Conservation (phyloP, 2,329 filamentous ascomycete species). For the Ampelomyces quisqualis region DNA sequence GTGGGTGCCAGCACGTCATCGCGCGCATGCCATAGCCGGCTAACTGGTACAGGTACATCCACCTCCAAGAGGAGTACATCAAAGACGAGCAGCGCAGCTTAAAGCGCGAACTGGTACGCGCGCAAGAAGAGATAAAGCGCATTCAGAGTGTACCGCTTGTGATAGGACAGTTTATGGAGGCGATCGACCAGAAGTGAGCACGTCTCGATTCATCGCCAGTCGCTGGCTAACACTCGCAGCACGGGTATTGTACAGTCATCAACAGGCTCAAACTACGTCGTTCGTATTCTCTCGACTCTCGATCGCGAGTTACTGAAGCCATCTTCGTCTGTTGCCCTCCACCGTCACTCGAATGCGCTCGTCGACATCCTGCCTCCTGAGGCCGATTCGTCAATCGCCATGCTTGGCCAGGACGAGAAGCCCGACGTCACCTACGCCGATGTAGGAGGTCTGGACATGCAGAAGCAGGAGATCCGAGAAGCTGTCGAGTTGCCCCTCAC, state of each 20-base stretch:
- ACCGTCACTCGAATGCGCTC: constrained; percentile 96
- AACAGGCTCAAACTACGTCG: constrained; percentile 97
- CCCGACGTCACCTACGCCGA: constrained; percentile 97
- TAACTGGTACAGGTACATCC: constrained; percentile 69
- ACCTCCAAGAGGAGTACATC: constrained; percentile 99
- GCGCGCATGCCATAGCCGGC: constrained; percentile 15
- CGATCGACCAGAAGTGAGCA: constrained; percentile 94
- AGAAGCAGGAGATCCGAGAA: constrained; percentile 98
- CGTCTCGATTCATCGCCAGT: constrained; percentile 1
- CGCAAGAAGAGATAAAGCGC: constrained; percentile 98
- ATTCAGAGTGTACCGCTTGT: constrained; percentile 98
- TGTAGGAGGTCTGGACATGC: constrained; percentile 97
- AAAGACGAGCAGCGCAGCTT: constrained; percentile 99
- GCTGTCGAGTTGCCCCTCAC: constrained; percentile 95
- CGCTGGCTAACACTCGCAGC: constrained; percentile 51
- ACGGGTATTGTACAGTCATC: constrained; percentile 98
- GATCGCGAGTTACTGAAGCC: constrained; percentile 98
- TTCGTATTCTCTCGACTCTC: constrained; percentile 95
- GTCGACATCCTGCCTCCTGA: constrained; percentile 99
- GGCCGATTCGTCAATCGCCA: constrained; percentile 97
- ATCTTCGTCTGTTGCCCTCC: constrained; percentile 93
- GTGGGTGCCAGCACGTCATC: constrained; percentile 53
- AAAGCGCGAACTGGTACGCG: constrained; percentile 94
- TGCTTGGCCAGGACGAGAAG: constrained; percentile 96
- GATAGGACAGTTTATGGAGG: constrained; percentile 99